These are phyloP conservation scores for Scutellaria galericulata DNA, from an alignment of 257 asterid species.

Conservation along the genomic window DNA sequence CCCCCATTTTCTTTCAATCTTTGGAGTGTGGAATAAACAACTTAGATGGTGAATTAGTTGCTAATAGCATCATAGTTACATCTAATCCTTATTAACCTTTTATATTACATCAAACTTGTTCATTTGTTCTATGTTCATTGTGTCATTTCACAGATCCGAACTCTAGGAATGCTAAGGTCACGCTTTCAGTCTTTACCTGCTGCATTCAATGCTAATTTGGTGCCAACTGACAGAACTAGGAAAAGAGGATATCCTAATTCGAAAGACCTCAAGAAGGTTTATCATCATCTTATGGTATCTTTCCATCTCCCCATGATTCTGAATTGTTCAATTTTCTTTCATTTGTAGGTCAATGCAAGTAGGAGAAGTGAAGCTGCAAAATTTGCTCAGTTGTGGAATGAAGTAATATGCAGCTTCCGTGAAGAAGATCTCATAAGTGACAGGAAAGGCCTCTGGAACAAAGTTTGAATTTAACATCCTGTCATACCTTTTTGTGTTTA, in stretches of 20 bases:
- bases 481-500: neutral
- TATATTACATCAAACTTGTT: slow-evolving; percentile 1
- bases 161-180: slow-evolving; percentile 81
- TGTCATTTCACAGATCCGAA: slow-evolving; percentile 65
- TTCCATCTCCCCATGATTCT: slow-evolving; percentile 27
- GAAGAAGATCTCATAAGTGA: slow-evolving; percentile 89
- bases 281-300: slow-evolving; percentile 30
- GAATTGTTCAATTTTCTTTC: slow-evolving; percentile 21
- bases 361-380: slow-evolving; percentile 84
- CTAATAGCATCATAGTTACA: slow-evolving; percentile 11
- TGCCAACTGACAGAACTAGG: slow-evolving; percentile 66
- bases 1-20: neutral
- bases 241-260: slow-evolving; percentile 65
- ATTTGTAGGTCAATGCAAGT: slow-evolving; percentile 60
- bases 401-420: slow-evolving; percentile 81
- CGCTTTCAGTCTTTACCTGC: slow-evolving; percentile 84
- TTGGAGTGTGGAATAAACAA: slow-evolving; percentile 10
- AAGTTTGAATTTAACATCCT: slow-evolving; percentile 29
- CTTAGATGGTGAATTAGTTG: slow-evolving; percentile 13
- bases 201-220: slow-evolving; percentile 74
- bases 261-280: slow-evolving; percentile 67
- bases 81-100: slow-evolving; percentile 5
- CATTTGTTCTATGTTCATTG: slow-evolving; percentile 20
- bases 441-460: slow-evolving; percentile 56
- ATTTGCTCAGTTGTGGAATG: slow-evolving; percentile 87